These are phyloP conservation scores for Rhizopogon sp. DNA, from an alignment of 768 basidiomycete species.

Conservation along the genomic window DNA sequence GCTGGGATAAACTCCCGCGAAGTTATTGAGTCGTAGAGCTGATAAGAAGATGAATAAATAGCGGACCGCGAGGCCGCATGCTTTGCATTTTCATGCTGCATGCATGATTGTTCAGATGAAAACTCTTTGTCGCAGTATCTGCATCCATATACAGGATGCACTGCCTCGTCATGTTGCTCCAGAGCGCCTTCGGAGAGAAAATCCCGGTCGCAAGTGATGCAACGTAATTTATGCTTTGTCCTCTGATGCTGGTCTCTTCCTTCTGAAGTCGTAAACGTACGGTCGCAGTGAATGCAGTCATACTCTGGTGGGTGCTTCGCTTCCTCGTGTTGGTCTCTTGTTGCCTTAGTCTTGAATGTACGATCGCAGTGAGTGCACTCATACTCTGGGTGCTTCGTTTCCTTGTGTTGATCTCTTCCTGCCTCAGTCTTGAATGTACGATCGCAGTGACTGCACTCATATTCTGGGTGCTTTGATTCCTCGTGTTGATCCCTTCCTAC, in stretches of 20 bases:
- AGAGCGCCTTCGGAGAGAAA: constrained; percentile 6
- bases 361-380: constrained; percentile 13
- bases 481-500: neutral
- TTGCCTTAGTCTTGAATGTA: constrained; percentile 1
- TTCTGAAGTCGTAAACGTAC: neutral
- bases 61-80: neutral
- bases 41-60: neutral
- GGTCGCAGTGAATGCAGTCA: constrained; percentile 12
- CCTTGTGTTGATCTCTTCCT: constrained; percentile 9
- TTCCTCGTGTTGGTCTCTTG: constrained; percentile 7
- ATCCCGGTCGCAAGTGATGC: neutral
- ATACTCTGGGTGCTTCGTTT: neutral
- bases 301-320: neutral
- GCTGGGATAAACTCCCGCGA: too few relatives aligned
- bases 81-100: neutral
- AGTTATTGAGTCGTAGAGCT: too few relatives aligned
- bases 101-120: neutral
- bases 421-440: constrained; percentile 2
- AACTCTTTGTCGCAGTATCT: neutral
- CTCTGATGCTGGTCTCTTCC: constrained; percentile 9
- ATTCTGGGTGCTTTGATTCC: neutral
- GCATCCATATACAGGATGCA: constrained; percentile 7
- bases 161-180: constrained; percentile 7
- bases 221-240: constrained; percentile 5
- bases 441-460: constrained; percentile 11